Base-by-base conservation (phyloP, 2,329 filamentous ascomycete species). In the Colletotrichum endophyticum region DNA sequence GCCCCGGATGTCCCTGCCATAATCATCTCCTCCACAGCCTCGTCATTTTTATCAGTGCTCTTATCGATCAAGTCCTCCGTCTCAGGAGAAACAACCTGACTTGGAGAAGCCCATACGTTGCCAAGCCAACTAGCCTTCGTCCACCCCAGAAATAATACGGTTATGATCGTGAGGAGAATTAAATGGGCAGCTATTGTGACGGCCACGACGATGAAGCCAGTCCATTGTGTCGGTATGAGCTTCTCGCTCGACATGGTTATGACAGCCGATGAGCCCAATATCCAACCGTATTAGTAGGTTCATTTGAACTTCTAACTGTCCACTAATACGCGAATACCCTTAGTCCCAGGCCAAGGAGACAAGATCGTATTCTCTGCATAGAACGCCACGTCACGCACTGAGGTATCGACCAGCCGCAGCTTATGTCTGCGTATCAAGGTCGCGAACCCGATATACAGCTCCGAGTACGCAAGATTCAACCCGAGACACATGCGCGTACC, bases 391-490 rank as follows among this genome's bases (percentile, higher is more conserved):
- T 34, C 7, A 3, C 59, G 59, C 7, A 62, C 59, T 1, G 59
- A 32, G 7, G 59, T 74, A 3, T 57, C 72, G 16, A 66, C 32
- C 53, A 71, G 32, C 7, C 36, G 22, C 22, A 72, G 15, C 15
- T 64, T 22, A 19, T 72, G 63, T 22, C 62, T 57, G 2, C 63
- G 25, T 27, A 64, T 11, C 6, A 72, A 12, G 15, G 73, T 76
- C 4, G 70, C 64, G 6, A 76, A 27, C 4, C 28, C 22, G 8
- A 76, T 28, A 27, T 36, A 72, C 11, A 76, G 34, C 32, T 76
- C 70, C 4, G 25, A 28, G 19, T 57, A 67, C 19, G 73, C 62
- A 11, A 73, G 53, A 13, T 71, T 34, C 44, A 62, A 4, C 0
- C 72, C 72, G 0, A 67, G 44, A 27, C 67, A 75, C 62, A 71